Conservation (phyloP, 306 rosid genomes). For the Argentina anserina region DNA sequence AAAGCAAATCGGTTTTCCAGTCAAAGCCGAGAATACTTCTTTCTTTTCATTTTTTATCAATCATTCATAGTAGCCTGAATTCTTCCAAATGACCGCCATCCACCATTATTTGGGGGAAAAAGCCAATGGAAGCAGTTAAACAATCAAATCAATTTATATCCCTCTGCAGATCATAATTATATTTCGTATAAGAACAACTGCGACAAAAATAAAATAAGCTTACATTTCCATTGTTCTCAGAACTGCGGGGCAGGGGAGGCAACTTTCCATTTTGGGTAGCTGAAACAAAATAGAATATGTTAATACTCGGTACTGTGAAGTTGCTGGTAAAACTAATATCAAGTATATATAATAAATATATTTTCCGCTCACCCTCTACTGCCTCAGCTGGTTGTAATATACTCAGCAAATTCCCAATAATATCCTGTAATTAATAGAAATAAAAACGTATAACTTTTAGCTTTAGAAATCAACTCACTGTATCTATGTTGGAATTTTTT, state of each 20-base stretch:
- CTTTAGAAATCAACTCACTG: slow-evolving; percentile 1
- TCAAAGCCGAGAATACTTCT: not conserved
- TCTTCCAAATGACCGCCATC: not conserved
- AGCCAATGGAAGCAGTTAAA: not conserved
- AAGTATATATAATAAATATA: slow-evolving; percentile 10
- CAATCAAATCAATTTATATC: not conserved
- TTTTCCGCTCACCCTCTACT: slow-evolving; percentile 64
- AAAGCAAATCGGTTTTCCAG: not conserved
- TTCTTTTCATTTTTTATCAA: not conserved
- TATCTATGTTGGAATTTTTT: no score
- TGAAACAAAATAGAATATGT: slow-evolving; percentile 38
- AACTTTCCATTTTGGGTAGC: slow-evolving; percentile 84
- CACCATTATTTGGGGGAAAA: not conserved
- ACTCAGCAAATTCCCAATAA: slow-evolving; percentile 63
- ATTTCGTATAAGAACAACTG: not conserved
- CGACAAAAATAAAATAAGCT: slow-evolving; percentile 27
- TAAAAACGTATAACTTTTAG: slow-evolving; percentile 23
- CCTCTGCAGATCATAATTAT: not conserved
- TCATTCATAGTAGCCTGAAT: not conserved
- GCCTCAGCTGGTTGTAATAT: slow-evolving; percentile 72
- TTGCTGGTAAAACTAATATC: slow-evolving; percentile 10
- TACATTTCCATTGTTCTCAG: slow-evolving; percentile 87
- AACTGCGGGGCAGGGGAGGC: slow-evolving; percentile 75
- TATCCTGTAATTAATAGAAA: slow-evolving; percentile 61
- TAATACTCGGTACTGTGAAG: slow-evolving; percentile 18